Percentiles rank a stretch among this genome's conserved stretches.
Conservation (phyloP, 148 eudicot genomes). For the Amaranthus palmeri region DNA sequence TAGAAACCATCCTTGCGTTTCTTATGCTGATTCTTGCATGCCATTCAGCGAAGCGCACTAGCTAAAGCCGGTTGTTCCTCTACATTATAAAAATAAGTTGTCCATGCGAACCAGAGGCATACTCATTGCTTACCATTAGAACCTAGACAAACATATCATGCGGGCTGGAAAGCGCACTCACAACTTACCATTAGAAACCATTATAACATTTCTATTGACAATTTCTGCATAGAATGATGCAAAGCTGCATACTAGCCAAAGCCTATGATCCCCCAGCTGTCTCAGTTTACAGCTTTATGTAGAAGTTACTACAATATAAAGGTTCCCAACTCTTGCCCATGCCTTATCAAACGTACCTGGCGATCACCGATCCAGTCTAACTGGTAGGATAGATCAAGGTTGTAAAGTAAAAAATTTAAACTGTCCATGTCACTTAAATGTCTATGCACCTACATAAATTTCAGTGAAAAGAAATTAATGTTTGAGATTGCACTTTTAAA, state of each 20-base stretch:
- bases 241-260: background rate
- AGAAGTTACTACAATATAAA: slow-evolving; percentile 45
- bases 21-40: too few species aligned
- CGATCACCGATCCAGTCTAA: slow-evolving; percentile 79
- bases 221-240: too few species aligned
- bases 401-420: slow-evolving; percentile 57
- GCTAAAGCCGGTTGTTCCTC: too few species aligned
- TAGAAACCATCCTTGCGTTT: too few species aligned
- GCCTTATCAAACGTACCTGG: slow-evolving; percentile 58
- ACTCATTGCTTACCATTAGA: too few species aligned
- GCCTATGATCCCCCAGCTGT: background rate
- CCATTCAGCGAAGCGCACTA: too few species aligned
- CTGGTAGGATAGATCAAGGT: slow-evolving; percentile 81
- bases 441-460: slow-evolving; percentile 46
- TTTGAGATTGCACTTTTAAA: background rate
- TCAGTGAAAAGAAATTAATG: background rate
- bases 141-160: too few species aligned
- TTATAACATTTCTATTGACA: too few species aligned
- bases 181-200: too few species aligned
- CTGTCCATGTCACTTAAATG: slow-evolving; percentile 49
- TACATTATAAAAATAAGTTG: too few species aligned
- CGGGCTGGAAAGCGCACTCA: too few species aligned
- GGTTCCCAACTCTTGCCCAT: slow-evolving; percentile 66
- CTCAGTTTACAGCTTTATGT: background rate
- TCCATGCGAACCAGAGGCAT: too few species aligned